Percentiles rank a stretch among this genome's conserved stretches.
phyloP scores from a whole-genome alignment of 164 flowering plant genomes.

The Houttuynia cordata region DNA sequence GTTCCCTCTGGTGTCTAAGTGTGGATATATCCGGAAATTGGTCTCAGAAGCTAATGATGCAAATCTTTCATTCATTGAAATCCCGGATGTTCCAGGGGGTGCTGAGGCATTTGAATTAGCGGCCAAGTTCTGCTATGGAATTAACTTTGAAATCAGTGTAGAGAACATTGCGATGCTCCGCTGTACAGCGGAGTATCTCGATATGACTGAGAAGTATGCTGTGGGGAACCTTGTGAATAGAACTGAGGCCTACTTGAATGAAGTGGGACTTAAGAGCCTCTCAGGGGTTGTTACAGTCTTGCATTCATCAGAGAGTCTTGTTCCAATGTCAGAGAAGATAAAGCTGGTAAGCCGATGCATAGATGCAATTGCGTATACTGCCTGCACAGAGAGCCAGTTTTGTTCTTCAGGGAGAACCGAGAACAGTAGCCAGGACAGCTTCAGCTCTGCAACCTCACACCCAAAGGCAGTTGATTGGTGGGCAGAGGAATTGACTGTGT shows the following conservation, averaged over 20 bases:
- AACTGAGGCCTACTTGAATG: slow-evolving; percentile 65
- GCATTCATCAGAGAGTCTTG: slow-evolving; percentile 41
- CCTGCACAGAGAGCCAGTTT: slow-evolving; percentile 63
- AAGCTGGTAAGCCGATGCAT: slow-evolving; percentile 71
- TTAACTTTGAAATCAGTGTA: slow-evolving; percentile 69
- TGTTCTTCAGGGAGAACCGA: slow-evolving; percentile 22
- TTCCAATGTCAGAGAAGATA: slow-evolving; percentile 68
- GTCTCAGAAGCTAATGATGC: slow-evolving; percentile 59
- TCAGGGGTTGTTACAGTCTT: slow-evolving; percentile 61
- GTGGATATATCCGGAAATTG: slow-evolving; percentile 68
- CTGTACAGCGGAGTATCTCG: slow-evolving; percentile 79
- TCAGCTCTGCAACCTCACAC: slow-evolving; percentile 19
- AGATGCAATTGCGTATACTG: slow-evolving; percentile 59
- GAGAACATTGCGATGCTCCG: slow-evolving; percentile 78
- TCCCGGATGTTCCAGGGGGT: slow-evolving; percentile 78
- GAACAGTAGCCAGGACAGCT: slow-evolving; percentile 19
- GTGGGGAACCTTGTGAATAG: slow-evolving; percentile 62
- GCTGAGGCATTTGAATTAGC: slow-evolving; percentile 78
- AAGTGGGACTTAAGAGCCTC: slow-evolving; percentile 64
- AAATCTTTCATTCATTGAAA: slow-evolving; percentile 37
- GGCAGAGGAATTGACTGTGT: slow-evolving; percentile 77
- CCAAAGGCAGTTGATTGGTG: slow-evolving; percentile 71
- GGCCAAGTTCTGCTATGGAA: slow-evolving; percentile 86
- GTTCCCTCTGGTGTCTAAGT: slow-evolving; percentile 88
- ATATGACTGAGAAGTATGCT: slow-evolving; percentile 86